Evolutionary conservation across 108 stramenopile species (phyloP), one percentile per base, ranked within the genome.

Genomic region (Skeletonema costatum): DNA sequence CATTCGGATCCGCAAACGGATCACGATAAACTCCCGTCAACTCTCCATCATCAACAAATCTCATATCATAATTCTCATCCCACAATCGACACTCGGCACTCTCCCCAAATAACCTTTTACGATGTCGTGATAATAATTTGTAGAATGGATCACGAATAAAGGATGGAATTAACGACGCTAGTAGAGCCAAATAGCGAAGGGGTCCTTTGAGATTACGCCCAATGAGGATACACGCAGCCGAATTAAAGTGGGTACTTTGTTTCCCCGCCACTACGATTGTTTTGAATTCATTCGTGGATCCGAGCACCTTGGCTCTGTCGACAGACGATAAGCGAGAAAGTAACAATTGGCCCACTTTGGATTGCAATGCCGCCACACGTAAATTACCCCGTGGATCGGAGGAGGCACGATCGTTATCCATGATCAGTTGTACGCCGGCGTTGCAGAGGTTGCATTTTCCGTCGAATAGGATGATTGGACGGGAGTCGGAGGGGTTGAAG

Each of bases 381-480:
- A 84, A 48, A 59, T 84, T 84, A 0, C 83, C 83, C 12, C 83
- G 66, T 7, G 74, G 64, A 33, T 84, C 83, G 32, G 11, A 1
- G 36, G 39, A 58, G 41, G 75, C 73, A 3, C 64, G 36, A 65
- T 92, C 91, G 29, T 75, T 64, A 77, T 92, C 91, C 16, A 92
- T 74, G 17, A 83, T 61, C 36, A 88, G 81, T 68, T 90, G 88
- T 29, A 90, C 89, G 21, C 78, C 86, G 33, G 70, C 79, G 32
- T 89, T 88, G 78, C 90, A 92, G 36, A 92, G 82, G 66, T 89
- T 92, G 68, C 90, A 92, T 68, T 77, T 72, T 21, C 90, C 90
- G 64, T 92, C 90, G 53, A 92, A 92, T 21, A 92, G 77, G 50
- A 92, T 84, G 21, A 92, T 78, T 9, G 90, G 89, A 44, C 89